Conservation (phyloP, 768 basidiomycete species). For the Phylloporus arenicola region DNA sequence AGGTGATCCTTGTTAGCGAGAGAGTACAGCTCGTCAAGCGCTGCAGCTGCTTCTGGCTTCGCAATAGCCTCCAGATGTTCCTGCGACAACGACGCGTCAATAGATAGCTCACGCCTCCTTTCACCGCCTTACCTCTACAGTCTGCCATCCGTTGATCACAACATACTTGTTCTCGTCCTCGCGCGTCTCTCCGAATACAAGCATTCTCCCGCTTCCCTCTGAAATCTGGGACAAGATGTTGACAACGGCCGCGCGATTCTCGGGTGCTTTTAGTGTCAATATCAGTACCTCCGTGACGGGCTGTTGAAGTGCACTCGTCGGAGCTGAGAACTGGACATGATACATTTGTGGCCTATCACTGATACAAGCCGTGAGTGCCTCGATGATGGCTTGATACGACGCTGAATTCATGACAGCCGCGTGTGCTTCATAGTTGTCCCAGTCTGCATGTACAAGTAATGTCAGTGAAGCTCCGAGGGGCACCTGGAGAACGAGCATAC, state of each 20-base stretch:
- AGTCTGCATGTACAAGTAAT: constrained; percentile 13
- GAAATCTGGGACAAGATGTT: constrained; percentile 10
- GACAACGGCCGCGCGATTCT: constrained; percentile 15
- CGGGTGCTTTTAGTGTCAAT: constrained; percentile 18
- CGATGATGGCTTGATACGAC: constrained; percentile 2
- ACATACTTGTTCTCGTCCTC: constrained; percentile 20
- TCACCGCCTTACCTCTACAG: constrained; percentile 19
- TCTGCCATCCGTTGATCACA: constrained; percentile 18
- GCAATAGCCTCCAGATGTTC: constrained; percentile 8
- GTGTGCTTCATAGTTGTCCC: constrained; percentile 24
- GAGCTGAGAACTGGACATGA: constrained; percentile 19
- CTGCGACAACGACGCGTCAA: constrained; percentile 6
- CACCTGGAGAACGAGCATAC: neutral
- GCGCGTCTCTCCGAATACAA: constrained; percentile 19
- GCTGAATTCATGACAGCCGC: constrained; percentile 4
- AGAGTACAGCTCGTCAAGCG: constrained; percentile 7
- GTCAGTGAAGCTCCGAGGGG: neutral
- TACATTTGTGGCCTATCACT: constrained; percentile 7
- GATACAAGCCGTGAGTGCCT: constrained; percentile 4
- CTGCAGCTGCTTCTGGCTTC: constrained; percentile 5
- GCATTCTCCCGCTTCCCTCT: constrained; percentile 2
- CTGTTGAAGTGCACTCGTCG: constrained; percentile 10
- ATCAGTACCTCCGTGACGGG: constrained; percentile 23
- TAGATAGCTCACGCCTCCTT: neutral
- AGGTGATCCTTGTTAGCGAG: constrained; percentile 14